Evolutionary conservation across 805 yeast genomes (phyloP), one percentile per base, ranked within the genome.

Genomic region (Kodamaea sagamina): DNA sequence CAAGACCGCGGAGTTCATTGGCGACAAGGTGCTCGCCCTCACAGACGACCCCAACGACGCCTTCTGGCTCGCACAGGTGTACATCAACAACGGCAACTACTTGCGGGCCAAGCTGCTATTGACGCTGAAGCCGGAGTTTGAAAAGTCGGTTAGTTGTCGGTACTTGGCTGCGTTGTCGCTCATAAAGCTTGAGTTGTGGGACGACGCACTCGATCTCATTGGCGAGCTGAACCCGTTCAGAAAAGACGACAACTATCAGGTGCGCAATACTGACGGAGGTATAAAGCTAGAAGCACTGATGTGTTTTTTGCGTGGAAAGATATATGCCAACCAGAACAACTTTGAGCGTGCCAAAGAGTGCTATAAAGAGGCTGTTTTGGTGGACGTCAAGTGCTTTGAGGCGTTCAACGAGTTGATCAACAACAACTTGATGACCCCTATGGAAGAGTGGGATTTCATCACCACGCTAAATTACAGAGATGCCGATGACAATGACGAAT

Each of bases 61-160:
- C 8, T 92, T 89, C 62, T 90, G 97, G 97, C 72, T 92, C 22
- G 97, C 96, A 0, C 97, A 92, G 66, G 95, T 86, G 4, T 82
- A 85, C 60, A 88, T 81, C 61, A 71, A 81, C 43, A 80, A 79
- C 43, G 92, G 92, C 8, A 79, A 86, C 57, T 89, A 80, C 62
- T 75, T 83, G 31, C 72, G 97, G 25, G 97, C 95, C 1, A 77
- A 89, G 41, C 82, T 82, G 49, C 63, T 90, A 32, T 71, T 92
- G 15, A 64, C 79, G 12, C 74, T 79, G 10, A 71, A 74, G 25
- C 66, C 73, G 0, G 79, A 75, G 42, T 79, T 75, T 51, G 78
- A 80, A 47, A 63, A 71, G 43, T 78, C 84, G 35, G 83, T 87
- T 3, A 78, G 86, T 51, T 89, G 97, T 62, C 67, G 93, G 28